Base-by-base conservation (phyloP, 371 early-diverging fungal genomes). In the Rhizomucor miehei region DNA sequence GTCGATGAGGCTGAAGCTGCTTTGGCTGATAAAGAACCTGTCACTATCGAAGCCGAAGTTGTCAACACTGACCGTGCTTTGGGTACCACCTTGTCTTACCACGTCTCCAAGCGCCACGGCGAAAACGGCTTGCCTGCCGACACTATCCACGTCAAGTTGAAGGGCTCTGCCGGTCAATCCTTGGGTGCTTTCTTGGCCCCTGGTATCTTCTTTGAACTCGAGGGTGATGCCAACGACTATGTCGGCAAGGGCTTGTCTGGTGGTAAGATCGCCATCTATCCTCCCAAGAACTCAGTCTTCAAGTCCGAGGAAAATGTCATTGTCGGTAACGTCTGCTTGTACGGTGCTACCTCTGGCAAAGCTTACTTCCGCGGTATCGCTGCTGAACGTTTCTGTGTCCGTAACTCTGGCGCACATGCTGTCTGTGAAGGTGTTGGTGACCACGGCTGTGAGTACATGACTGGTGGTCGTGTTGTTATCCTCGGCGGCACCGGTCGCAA, bases 361-460 rank as follows among this genome's bases (percentile, higher is more conserved):
- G 92, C 92, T 2, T 97, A 90, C 80, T 86, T 98, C 77, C 76
- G 89, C 61, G 98, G 98, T 66, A 81, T 96, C 51, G 97, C 96
- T 45, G 96, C 95, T 16, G 98, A 98, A 73, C 89, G 98, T 64
- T 98, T 98, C 82, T 89, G 92, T 54, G 97, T 98, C 48, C 89
- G 98, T 68, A 98, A 98, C 77, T 95, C 95, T 6, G 98, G 98
- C 55, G 98, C 97, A 14, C 71, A 71, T 47, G 95, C 95, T 37
- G 96, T 98, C 4, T 90, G 93, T 52, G 98, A 98, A 78, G 98
- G 98, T 57, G 88, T 91, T 8, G 97, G 98, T 54, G 98, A 98
- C 74, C 98, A 98, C 69, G 98, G 97, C 46, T 96, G 96, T 76
- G 98, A 98, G 77, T 98, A 98, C 81, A 95, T 95, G 96, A 95